Evolutionary conservation across 306 rosid species (phyloP), one percentile per base, ranked within the genome.

Genomic region (Mucuna pruriens): DNA sequence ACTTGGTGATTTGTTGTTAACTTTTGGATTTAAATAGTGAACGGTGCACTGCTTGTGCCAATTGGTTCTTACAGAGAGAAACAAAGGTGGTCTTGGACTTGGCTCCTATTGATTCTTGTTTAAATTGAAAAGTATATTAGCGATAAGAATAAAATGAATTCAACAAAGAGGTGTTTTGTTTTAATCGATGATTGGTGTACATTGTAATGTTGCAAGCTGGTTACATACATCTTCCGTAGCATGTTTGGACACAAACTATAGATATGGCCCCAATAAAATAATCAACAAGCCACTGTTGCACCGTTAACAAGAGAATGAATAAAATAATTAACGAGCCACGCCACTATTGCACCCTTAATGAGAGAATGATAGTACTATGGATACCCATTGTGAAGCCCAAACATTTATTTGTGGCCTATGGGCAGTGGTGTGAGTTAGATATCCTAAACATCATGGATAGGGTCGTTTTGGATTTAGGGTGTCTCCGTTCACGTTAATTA

Each of bases 1-100:
- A 64, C 26, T 64, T 39, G 38, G 34, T n/a, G 51, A 45, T 6
- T 74, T 45, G 51, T 67, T 57, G 45, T 84, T 68, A 0, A 46
- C 25, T 46, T 80, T 68, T 48, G 84, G 70, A 38, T 80, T 68
- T 84, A 84, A 66, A 79, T 60, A 79, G 55, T 19, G 46, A 31
- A 49, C 20, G 73, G 23, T 72, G 54, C 69, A 78, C 0, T 36
- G 15, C 20, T 38, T 71, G 15, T 44, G 79, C 78, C 58, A 31
- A 33, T 60, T 79, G 65, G 63, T 74, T 74, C 54, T 44, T 34
- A 10, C 55, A 70, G 23, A 22, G 58, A 44, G 8, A 48, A n/a
- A 29, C 38, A 40, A 34, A 29, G 46, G 61, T 60, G 19, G 70
- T 39, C 80, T 72, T 1, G 84, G 71, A 45, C 16, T 64, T 55